Evolutionary conservation across 805 yeast species (phyloP).

Genomic region (Lachancea dasiensis): DNA sequence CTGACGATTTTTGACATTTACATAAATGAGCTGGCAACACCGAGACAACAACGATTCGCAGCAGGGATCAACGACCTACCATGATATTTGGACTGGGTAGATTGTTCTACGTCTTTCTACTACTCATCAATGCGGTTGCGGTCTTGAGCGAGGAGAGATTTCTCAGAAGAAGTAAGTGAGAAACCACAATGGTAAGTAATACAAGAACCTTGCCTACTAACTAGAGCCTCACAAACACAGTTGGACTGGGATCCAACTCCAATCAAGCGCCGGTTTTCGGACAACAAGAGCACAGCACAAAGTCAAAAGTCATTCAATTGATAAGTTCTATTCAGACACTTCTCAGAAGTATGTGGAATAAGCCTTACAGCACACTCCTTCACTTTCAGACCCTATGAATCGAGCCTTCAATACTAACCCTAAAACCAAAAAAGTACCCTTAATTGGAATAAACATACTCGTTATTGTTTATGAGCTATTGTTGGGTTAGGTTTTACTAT

Average conservation of each 20-base stretch:
- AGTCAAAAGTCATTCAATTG: conserved; percentile 53
- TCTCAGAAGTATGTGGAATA: conserved; percentile 49
- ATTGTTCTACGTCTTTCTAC: conserved; percentile 46
- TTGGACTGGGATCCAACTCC: conserved; percentile 41
- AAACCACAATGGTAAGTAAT: too few species aligned
- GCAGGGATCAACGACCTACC: background rate
- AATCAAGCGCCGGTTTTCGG: conserved; percentile 41
- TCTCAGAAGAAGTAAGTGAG: conserved; percentile 52
- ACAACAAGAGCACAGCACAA: conserved; percentile 44
- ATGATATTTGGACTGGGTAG: conserved; percentile 57
- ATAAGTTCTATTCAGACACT: conserved; percentile 72
- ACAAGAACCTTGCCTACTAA: conserved; percentile 5
- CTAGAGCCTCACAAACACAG: conserved; percentile 16
- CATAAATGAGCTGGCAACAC: too few species aligned
- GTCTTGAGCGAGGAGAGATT: conserved; percentile 77
- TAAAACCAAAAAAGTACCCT: conserved; percentile 45
- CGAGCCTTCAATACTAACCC: conserved; percentile 1
- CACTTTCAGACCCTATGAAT: too few species aligned
- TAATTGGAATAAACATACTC: conserved; percentile 58
- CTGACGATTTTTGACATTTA: background rate
- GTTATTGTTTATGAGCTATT: conserved; percentile 67
- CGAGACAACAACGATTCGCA: background rate
- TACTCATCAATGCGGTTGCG: conserved; percentile 68
- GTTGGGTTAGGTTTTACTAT: conserved; percentile 55
- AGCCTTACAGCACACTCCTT: too few species aligned